These are phyloP conservation scores for Petunia hybrid DNA, from an alignment of 305 asterid species.

Conservation along the genomic window DNA sequence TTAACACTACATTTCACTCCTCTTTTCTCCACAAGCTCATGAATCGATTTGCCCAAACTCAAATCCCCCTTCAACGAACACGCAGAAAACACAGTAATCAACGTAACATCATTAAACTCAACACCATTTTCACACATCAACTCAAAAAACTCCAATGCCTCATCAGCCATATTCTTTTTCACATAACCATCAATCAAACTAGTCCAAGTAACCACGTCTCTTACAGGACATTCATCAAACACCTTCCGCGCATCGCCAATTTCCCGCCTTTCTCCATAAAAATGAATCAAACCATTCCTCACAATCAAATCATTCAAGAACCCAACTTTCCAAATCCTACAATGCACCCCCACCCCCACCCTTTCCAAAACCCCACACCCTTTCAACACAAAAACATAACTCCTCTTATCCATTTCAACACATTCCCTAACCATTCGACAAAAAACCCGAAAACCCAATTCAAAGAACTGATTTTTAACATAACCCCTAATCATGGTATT, in stretches of 20 bases:
- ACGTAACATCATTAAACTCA: slow-evolving; percentile 71
- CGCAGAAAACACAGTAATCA: slow-evolving; percentile 67
- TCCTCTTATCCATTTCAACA: slow-evolving; percentile 56
- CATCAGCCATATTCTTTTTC: slow-evolving; percentile 56
- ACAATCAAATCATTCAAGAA: slow-evolving; percentile 59
- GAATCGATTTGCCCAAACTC: slow-evolving; percentile 49
- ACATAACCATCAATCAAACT: slow-evolving; percentile 68
- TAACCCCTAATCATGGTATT: slow-evolving; percentile 70
- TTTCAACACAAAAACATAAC: slow-evolving; percentile 53
- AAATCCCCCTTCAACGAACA: slow-evolving; percentile 68
- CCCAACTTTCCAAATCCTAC: slow-evolving; percentile 68
- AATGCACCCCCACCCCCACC: slow-evolving; percentile 55
- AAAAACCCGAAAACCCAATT: slow-evolving; percentile 53
- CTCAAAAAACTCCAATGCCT: slow-evolving; percentile 62
- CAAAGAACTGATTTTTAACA: slow-evolving; percentile 47
- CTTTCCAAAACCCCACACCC: slow-evolving; percentile 54
- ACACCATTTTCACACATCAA: slow-evolving; percentile 56
- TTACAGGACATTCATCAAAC: slow-evolving; percentile 56
- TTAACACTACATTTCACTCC: slow-evolving; percentile 49
- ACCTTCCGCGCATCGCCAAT: slow-evolving; percentile 45
- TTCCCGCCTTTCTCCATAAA: slow-evolving; percentile 56
- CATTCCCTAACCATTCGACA: slow-evolving; percentile 53
- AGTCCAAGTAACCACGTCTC: slow-evolving; percentile 84
- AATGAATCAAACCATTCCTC: slow-evolving; percentile 70
- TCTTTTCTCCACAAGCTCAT: slow-evolving; percentile 44